Evolutionary conservation across 2,329 filamentous ascomycete species (phyloP).

Genomic region (Aspergillus niger): DNA sequence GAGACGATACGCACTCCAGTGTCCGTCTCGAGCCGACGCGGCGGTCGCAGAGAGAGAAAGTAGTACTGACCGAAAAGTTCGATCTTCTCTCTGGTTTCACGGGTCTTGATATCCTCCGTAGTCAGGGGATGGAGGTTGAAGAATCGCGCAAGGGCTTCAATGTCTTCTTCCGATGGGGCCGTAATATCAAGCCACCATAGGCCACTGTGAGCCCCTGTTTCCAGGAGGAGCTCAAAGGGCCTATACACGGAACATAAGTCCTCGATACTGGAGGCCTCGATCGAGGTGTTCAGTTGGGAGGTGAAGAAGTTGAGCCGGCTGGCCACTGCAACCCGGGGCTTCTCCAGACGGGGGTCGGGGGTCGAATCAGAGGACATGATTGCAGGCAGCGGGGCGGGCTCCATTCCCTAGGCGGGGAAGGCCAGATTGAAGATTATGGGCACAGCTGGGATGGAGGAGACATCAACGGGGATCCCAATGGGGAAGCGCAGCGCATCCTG

Average conservation of each 20-base stretch:
- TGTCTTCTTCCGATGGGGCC: slow-evolving; percentile 81
- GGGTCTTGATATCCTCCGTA: slow-evolving; percentile 87
- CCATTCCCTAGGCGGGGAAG: background rate
- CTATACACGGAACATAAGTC: slow-evolving; percentile 82
- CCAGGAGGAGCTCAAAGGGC: slow-evolving; percentile 65
- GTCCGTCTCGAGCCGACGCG: slow-evolving; percentile 73
- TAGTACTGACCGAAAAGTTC: slow-evolving; percentile 97
- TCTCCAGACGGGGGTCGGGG: background rate
- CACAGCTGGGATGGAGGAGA: background rate
- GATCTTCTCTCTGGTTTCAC: slow-evolving; percentile 94
- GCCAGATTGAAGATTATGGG: background rate
- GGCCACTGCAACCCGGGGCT: background rate
- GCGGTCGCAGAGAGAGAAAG: slow-evolving; percentile 90
- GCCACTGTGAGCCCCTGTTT: slow-evolving; percentile 60
- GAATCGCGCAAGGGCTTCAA: slow-evolving; percentile 82
- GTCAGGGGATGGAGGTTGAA: slow-evolving; percentile 95
- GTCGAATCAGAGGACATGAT: background rate
- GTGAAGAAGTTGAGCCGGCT: slow-evolving; percentile 25
- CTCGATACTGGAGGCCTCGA: slow-evolving; percentile 80
- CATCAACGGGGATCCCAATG: background rate
- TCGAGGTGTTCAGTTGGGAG: slow-evolving; percentile 89
- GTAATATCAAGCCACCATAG: slow-evolving; percentile 98
- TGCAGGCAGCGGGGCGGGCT: background rate
- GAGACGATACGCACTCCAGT: slow-evolving; percentile 80
- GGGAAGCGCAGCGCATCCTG: background rate